Evolutionary conservation across 345 rosid genomes (phyloP).

Genomic region (Rhizophora apiculata): DNA sequence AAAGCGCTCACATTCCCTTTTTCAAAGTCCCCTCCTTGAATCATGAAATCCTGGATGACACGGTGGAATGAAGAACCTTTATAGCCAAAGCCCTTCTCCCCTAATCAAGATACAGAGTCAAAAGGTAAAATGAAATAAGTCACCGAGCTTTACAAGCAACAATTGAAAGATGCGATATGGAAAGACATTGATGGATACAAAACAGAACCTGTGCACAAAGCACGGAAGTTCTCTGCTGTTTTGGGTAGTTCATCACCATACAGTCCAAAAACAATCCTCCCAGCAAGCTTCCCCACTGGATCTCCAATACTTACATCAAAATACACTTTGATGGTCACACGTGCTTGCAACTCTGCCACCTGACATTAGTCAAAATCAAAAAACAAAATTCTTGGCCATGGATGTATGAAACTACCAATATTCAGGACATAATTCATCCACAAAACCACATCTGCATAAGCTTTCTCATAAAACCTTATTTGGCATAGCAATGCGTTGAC

Average conservation of each 20-base stretch:
- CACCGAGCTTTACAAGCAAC: neutral
- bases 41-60: constrained; percentile 95
- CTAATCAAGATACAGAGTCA: constrained; percentile 33
- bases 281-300: constrained; percentile 80
- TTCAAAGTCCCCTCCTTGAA: constrained; percentile 98
- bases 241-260: constrained; percentile 95
- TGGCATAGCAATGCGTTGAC: too few species aligned
- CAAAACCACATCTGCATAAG: too few species aligned
- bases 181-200: neutral
- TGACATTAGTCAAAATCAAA: constrained; percentile 21
- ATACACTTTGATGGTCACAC: constrained; percentile 85
- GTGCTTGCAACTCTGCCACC: constrained; percentile 58
- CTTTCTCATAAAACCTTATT: too few species aligned
- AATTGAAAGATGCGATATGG: neutral
- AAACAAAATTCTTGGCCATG: neutral
- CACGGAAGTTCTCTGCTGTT: constrained; percentile 92
- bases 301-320: constrained; percentile 92
- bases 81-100: constrained; percentile 97
- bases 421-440: too few species aligned
- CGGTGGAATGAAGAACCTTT: constrained; percentile 82
- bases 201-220: constrained; percentile 81
- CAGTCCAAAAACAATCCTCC: constrained; percentile 88
- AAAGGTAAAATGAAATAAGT: constrained; percentile 1
- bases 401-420: too few species aligned
- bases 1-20: constrained; percentile 78